Evolutionary conservation across 176 grass and related monocot genomes (phyloP).

Genomic region (Aegilops tauschii): DNA sequence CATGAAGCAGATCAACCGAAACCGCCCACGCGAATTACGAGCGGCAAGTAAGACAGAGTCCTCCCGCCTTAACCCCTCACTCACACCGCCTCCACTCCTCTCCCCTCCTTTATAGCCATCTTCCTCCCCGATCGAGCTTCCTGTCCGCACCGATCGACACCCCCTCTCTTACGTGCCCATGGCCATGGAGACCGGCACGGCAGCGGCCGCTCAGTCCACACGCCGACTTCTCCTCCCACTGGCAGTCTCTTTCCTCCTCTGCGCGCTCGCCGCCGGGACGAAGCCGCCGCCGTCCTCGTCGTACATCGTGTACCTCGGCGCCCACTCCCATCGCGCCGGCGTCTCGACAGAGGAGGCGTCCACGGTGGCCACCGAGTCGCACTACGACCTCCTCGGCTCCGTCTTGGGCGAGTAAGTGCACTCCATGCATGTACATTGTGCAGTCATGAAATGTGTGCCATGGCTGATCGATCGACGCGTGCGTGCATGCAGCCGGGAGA

Average conservation of each 20-base stretch:
- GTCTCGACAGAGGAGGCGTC: conserved; percentile 20
- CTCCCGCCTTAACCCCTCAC: neutral
- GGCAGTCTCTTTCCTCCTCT: neutral
- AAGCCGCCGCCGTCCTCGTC: conserved; percentile 37
- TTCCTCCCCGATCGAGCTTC: neutral
- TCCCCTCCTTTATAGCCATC: conserved; percentile 22
- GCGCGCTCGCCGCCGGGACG: neutral
- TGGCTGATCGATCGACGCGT: neutral
- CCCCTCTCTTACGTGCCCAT: neutral
- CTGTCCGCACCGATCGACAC: neutral
- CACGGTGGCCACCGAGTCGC: conserved; percentile 31
- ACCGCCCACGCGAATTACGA: conserved; percentile 6
- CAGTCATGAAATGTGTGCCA: neutral
- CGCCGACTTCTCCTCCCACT: conserved; percentile 18
- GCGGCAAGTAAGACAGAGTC: conserved; percentile 16
- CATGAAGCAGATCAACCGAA: neutral
- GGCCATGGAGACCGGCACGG: neutral
- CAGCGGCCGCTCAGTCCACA: neutral
- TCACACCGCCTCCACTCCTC: neutral
- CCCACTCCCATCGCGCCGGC: conserved; percentile 18
- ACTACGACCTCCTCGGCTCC: conserved; percentile 61
- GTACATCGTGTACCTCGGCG: conserved; percentile 86
- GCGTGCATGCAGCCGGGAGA: conserved; percentile 35
- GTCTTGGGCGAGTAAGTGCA: conserved; percentile 57
- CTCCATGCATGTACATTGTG: no score